Evolutionary conservation across 1,284 basidiomycete species (phyloP).

Genomic region (Caloboletus inedulis): DNA sequence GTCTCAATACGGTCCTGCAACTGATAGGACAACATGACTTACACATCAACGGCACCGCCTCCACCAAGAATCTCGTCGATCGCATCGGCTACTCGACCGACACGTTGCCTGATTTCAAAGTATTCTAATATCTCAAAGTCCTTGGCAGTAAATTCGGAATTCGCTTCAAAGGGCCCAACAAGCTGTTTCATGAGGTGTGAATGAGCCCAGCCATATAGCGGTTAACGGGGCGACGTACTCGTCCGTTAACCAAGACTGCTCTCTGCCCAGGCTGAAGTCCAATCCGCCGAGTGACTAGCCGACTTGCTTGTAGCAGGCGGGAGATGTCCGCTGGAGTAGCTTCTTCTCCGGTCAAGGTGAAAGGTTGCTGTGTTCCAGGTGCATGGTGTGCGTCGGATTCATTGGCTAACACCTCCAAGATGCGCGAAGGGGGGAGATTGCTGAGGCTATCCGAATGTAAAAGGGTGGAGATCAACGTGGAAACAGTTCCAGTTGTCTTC

Average conservation of each 20-base stretch:
- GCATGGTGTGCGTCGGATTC: not conserved
- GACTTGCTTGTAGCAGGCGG: constrained; percentile 37
- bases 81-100: constrained; percentile 64
- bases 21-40: constrained; percentile 11
- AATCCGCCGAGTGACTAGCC: constrained; percentile 49
- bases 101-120: constrained; percentile 72
- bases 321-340: constrained; percentile 26
- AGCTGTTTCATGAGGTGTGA: constrained; percentile 42
- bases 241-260: constrained; percentile 76
- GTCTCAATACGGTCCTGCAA: not conserved
- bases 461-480: constrained; percentile 19
- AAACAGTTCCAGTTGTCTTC: constrained; percentile 10
- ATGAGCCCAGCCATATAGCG: not conserved
- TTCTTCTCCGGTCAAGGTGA: constrained; percentile 39
- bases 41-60: constrained; percentile 47
- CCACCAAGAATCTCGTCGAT: constrained; percentile 51
- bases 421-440: constrained; percentile 10
- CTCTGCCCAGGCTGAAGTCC: constrained; percentile 55
- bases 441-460: constrained; percentile 11
- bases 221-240: constrained; percentile 47
- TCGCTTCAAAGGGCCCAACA: constrained; percentile 55
- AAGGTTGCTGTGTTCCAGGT: constrained; percentile 33
- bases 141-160: constrained; percentile 53
- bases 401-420: constrained; percentile 18
- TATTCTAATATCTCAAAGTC: constrained; percentile 69